Percentiles rank a stretch among this genome's conserved stretches.
Conservation (phyloP, 2,329 filamentous ascomycete genomes). For the Trichoderma pleuroti region DNA sequence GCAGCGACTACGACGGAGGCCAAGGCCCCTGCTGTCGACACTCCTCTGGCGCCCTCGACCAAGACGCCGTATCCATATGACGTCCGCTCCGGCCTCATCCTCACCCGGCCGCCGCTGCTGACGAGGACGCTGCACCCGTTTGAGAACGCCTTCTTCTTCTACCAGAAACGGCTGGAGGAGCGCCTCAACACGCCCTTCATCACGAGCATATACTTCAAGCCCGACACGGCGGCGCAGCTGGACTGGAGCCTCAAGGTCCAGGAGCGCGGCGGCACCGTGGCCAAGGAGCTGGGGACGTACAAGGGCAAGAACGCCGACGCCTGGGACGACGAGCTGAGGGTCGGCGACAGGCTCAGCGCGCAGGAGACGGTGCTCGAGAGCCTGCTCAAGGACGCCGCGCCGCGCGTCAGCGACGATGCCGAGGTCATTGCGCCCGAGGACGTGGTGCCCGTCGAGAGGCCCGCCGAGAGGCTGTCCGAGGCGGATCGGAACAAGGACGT, state of each 20-base stretch:
- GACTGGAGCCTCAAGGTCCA: slow-evolving; percentile 87
- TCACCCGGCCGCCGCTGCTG: slow-evolving; percentile 83
- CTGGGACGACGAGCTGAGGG: slow-evolving; percentile 88
- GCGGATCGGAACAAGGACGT: slow-evolving; percentile 74
- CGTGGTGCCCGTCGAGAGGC: slow-evolving; percentile 66
- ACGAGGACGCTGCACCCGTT: slow-evolving; percentile 82
- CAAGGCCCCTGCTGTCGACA: slow-evolving; percentile 22
- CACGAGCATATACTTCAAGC: slow-evolving; percentile 92
- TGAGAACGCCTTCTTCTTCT: slow-evolving; percentile 91
- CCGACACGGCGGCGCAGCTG: slow-evolving; percentile 74
- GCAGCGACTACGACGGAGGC: slow-evolving; percentile 25
- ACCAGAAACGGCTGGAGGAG: slow-evolving; percentile 95
- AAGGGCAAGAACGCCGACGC: slow-evolving; percentile 64
- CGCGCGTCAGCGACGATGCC: slow-evolving; percentile 56
- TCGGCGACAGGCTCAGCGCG: slow-evolving; percentile 66
- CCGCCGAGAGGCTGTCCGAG: slow-evolving; percentile 67
- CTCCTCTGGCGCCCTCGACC: slow-evolving; percentile 17
- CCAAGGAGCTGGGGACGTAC: slow-evolving; percentile 83
- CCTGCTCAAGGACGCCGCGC: slow-evolving; percentile 72
- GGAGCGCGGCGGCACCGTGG: slow-evolving; percentile 68
- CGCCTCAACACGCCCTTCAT: slow-evolving; percentile 83
- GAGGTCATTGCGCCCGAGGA: slow-evolving; percentile 57
- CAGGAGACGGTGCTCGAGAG: slow-evolving; percentile 63
- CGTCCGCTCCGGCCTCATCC: slow-evolving; percentile 66
- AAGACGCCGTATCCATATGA: slow-evolving; percentile 38